phyloP scores from a whole-genome alignment of 768 basidiomycete genomes.

The Tubosaeta sp. region DNA sequence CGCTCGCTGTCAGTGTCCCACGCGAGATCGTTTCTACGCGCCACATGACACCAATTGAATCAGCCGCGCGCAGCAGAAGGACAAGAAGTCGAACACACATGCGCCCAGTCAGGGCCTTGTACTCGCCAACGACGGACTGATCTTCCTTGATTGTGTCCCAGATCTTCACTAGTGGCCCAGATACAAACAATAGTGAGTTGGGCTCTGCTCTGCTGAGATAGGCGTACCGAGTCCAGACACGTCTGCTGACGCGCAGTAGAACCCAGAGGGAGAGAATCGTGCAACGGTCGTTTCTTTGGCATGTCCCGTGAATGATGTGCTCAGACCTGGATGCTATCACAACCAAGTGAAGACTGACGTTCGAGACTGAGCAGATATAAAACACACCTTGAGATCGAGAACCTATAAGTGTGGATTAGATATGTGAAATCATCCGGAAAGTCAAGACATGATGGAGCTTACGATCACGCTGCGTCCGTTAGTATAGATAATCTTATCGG shows the following conservation, averaged over 20 bases:
- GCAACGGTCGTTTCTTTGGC: conserved; percentile 84
- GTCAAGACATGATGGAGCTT: conserved; percentile 31
- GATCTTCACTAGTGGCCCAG: conserved; percentile 58
- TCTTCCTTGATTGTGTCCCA: conserved; percentile 92
- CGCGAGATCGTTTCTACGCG: conserved; percentile 80
- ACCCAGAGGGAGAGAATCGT: conserved; percentile 88
- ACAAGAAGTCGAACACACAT: conserved; percentile 42
- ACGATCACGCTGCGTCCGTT: conserved; percentile 86
- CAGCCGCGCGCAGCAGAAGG: background rate
- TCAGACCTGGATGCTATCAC: conserved; percentile 58
- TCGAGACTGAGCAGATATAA: background rate
- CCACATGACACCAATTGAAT: background rate
- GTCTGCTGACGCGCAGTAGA: conserved; percentile 93
- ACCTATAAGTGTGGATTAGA: conserved; percentile 45
- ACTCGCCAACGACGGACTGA: conserved; percentile 77
- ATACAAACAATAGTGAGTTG: background rate
- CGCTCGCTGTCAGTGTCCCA: conserved; percentile 98
- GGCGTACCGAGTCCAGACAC: conserved; percentile 67
- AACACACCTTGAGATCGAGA: conserved; percentile 73
- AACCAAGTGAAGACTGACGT: background rate
- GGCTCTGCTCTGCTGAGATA: background rate
- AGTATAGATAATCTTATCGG: conserved; percentile 77
- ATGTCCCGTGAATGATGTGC: conserved; percentile 73
- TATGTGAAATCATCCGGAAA: background rate
- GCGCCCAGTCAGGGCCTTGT: conserved; percentile 65